Evolutionary conservation across 2,329 filamentous ascomycete species (phyloP), one percentile per base, ranked within the genome.

Genomic region (Ophiostoma ips): DNA sequence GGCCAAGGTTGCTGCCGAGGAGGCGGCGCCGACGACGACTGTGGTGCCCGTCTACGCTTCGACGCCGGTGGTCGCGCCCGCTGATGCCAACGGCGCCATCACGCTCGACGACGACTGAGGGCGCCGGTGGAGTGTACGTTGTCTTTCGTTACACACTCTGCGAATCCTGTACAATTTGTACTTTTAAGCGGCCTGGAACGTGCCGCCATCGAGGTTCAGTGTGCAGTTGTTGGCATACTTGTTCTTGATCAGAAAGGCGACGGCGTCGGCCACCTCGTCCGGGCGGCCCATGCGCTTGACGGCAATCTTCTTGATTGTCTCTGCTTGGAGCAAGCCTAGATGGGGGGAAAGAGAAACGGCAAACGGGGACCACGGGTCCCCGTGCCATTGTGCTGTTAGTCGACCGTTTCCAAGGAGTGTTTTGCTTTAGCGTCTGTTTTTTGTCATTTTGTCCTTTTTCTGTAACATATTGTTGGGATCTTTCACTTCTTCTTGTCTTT

Each of bases 221-320:
- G 89, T 73, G 63, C 86, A 92, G 57, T 94, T 94, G 63, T 90
- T 90, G 50, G 87, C 84, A 65, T 90, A 95, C 55, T 76, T 69
- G 63, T 92, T 94, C 44, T 73, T 73, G 30, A 78, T 83, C 15
- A 94, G 72, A 63, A 94, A 94, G 28, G 83, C 61, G 44, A 83
- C 85, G 50, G 87, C 87, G 60, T 89, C 80, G n/a, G 87, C 87
- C 31, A 94, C 77, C 63, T 94, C 87, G 24, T 76, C 71, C 8
- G 75, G 69, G 33, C 68, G 66, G 15, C 85, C 87, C 55, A 90
- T 78, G 30, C 87, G 79, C 30, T 68, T 67, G 15, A 76, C 61
- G 1, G 86, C 86, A 46, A 87, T 87, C 19, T 15, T 35, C n/a
- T 30, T 46, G 24, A 18, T 54, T 18, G 30, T 35, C 13, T 46